These are phyloP conservation scores for Diaporthe helianthi DNA, from an alignment of 2,329 filamentous ascomycete species.

Conservation along the genomic window DNA sequence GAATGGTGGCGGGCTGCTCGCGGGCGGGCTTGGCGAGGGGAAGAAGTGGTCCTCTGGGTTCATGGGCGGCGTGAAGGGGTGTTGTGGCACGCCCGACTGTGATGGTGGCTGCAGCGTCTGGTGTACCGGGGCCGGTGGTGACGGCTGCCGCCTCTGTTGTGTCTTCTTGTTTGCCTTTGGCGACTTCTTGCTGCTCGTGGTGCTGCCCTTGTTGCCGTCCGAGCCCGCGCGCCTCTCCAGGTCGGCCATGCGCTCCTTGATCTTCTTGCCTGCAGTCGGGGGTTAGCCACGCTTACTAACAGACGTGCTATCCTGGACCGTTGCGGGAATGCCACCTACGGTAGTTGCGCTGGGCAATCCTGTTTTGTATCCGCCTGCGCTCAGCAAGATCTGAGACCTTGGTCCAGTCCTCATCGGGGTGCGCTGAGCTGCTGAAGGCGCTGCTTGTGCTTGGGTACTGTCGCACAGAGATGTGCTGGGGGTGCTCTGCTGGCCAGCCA, in stretches of 20 bases:
- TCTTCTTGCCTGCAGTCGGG: slow-evolving; percentile 76
- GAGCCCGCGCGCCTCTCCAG: slow-evolving; percentile 77
- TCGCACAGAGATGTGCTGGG: slow-evolving; percentile 34
- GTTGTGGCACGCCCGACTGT: slow-evolving; percentile 49
- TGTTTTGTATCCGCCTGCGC: slow-evolving; percentile 92
- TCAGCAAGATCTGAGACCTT: slow-evolving; percentile 98
- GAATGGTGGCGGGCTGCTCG: slow-evolving; percentile 66
- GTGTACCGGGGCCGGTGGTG: slow-evolving; percentile 40
- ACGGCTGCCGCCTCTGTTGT: slow-evolving; percentile 37
- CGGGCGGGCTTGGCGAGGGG: slow-evolving; percentile 44
- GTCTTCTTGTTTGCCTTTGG: slow-evolving; percentile 51
- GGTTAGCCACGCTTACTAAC: slow-evolving; percentile 33
- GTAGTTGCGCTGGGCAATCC: slow-evolving; percentile 97
- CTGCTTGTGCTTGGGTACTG: slow-evolving; percentile 72
- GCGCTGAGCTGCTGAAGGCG: slow-evolving; percentile 92
- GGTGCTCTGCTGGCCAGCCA: slow-evolving; percentile 32
- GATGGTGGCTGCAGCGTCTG: slow-evolving; percentile 44
- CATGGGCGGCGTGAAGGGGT: slow-evolving; percentile 69
- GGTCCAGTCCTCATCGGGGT: slow-evolving; percentile 98
- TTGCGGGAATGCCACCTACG: slow-evolving; percentile 59
- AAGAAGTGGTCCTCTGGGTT: slow-evolving; percentile 72
- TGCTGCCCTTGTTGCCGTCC: slow-evolving; percentile 46
- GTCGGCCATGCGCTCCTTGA: slow-evolving; percentile 87
- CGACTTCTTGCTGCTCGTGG: slow-evolving; percentile 52
- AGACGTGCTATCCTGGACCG: neutral